Evolutionary conservation across 139 green algal genomes (phyloP), one percentile per base, ranked within the genome.

Genomic region (Micractinium sp.): DNA sequence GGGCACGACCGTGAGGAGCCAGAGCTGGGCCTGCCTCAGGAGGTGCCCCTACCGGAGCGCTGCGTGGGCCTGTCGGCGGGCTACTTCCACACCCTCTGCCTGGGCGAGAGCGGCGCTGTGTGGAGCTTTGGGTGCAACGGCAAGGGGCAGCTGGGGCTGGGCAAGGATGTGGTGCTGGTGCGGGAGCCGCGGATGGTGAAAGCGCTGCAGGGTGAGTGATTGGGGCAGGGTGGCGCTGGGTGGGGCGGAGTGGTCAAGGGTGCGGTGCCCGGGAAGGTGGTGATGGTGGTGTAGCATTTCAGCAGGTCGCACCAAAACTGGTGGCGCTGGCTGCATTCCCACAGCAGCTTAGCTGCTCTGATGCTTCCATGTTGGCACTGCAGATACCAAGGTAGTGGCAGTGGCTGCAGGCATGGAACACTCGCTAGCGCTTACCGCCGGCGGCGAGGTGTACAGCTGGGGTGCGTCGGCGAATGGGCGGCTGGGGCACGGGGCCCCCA

Each of bases 371-470:
- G 18, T 35, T 31, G 0, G 35, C 35, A n/a, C 36, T 81, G 67
- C 83, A 87, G 83, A 79, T 38, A 41, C 66, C 27, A 87, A 88
- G 69, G 85, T 88, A 39, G 85, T 82, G 5, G 85, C 85, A 1
- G 89, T 94, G 9, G 94, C 94, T 25, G 95, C 95, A 13, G 96
- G 96, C 25, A 81, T 77, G 13, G 56, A 88, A 15, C 96, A 98
- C 82, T 96, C 94, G 2, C 85, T 98, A 84, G 95, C 94, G 0
- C 91, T 98, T 5, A 93, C 92, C 14, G 89, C 89, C 7, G 91
- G 95, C 73, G 96, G 96, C 5, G 94, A 93, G 15, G 90, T 98
- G 1, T 98, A 92, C 90, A 95, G 93, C 1, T 98, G 96, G 95
- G 95, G 95, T 18, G 77, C 91, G 79, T 92, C 91, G 2, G 77